phyloP scores from a whole-genome alignment of 345 rosid genomes.

The Fremontodendron californicum region DNA sequence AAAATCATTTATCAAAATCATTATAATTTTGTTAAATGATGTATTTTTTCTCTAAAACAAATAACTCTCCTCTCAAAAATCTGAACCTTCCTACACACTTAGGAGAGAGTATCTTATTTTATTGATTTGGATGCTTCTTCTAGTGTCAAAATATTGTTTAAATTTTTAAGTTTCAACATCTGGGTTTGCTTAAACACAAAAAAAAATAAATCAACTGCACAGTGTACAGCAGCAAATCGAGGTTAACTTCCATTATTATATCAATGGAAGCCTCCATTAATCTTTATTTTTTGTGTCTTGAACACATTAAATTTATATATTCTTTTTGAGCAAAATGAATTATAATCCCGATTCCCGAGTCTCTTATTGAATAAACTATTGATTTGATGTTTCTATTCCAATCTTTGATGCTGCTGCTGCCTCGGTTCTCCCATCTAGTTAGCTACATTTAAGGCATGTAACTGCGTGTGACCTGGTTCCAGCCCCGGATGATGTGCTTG shows the following conservation, averaged over 20 bases:
- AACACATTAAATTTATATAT: constrained; percentile 47
- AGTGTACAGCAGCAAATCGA: constrained; percentile 27
- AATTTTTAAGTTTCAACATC: constrained; percentile 59
- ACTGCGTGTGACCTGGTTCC: constrained; percentile 20
- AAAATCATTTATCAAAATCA: too few species aligned
- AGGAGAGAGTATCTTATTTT: constrained; percentile 4
- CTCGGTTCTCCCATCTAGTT: constrained; percentile 12
- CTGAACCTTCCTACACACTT: constrained; percentile 50
- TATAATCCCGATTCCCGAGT: constrained; percentile 23
- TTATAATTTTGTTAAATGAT: too few species aligned
- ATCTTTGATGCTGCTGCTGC: constrained; percentile 19
- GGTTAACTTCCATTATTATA: constrained; percentile 32
- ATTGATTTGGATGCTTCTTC: constrained; percentile 51
- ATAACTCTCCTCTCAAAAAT: constrained; percentile 17
- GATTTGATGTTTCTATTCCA: constrained; percentile 48
- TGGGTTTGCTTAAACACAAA: constrained; percentile 37
- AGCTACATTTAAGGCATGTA: constrained; percentile 7
- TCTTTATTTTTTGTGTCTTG: constrained; percentile 39
- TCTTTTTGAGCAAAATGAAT: constrained; percentile 20
- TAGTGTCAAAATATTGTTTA: constrained; percentile 36
- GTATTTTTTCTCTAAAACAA: too few species aligned
- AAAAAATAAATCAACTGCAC: neutral
- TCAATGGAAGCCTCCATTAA: constrained; percentile 56
- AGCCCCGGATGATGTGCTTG: constrained; percentile 8
- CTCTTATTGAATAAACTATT: constrained; percentile 30